A percentile compares a stretch with the other conserved stretches of the same genome.
Conservation (phyloP, 306 rosid genomes). For the Gastrolobium bilobum region DNA sequence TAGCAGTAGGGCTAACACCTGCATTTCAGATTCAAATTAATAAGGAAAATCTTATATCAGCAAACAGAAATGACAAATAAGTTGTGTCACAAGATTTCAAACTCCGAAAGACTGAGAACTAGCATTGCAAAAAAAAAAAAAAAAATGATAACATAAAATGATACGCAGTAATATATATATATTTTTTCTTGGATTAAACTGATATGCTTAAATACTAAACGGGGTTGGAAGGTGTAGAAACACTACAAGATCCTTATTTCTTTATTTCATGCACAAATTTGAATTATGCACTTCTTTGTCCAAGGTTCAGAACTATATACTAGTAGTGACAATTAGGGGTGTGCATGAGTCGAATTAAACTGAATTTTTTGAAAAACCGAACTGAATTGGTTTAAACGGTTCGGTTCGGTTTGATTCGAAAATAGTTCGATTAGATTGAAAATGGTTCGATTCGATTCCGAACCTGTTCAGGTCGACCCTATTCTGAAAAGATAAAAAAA, state of each 20-base stretch:
- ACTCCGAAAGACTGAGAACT: neutral
- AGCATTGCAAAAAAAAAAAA: conserved; percentile 6
- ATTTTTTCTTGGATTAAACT: conserved; percentile 21
- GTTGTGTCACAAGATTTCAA: conserved; percentile 14
- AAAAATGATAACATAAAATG: neutral
- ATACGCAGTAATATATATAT: conserved; percentile 16
- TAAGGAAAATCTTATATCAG: conserved; percentile 39
- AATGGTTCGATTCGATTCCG: no score
- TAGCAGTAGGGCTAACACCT: conserved; percentile 80
- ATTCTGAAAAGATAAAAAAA: no score
- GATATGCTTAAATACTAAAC: conserved; percentile 15
- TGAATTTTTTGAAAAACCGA: no score
- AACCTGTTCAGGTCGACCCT: no score
- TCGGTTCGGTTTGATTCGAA: no score
- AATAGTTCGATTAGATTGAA: no score
- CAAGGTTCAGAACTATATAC: conserved; percentile 22
- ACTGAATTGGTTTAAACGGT: no score
- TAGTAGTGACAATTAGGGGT: neutral
- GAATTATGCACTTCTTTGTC: neutral
- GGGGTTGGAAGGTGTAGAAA: neutral
- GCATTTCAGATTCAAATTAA: conserved; percentile 45
- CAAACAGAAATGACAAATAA: conserved; percentile 40
- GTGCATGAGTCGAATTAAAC: no score
- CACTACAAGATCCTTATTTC: neutral
- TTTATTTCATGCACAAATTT: conserved; percentile 15